Evolutionary conservation across 164 flowering plant genomes (phyloP).

Genomic region (Aristolochia contorta): DNA sequence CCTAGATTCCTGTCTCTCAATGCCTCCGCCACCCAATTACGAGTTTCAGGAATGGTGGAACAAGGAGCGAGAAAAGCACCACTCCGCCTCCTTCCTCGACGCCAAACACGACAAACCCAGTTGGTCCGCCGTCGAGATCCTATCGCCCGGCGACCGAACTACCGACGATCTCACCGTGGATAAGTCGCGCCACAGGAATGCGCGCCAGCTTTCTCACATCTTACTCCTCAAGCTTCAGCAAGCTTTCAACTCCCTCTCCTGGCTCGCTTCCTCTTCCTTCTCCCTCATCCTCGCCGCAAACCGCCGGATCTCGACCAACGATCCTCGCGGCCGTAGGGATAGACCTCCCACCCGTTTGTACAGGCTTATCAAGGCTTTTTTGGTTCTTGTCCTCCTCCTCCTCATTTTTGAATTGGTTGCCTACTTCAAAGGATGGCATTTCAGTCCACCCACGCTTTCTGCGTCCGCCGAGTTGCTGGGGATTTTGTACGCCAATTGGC

Average conservation of each 20-base stretch:
- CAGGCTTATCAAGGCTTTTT: conserved; percentile 38
- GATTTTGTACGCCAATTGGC: conserved; percentile 62
- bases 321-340: conserved; percentile 10
- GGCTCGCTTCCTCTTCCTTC: conserved; percentile 24
- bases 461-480: conserved; percentile 32
- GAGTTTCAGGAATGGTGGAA: conserved; percentile 98
- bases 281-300: conserved; percentile 46
- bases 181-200: conserved; percentile 36
- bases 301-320: conserved; percentile 36
- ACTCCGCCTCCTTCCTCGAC: conserved; percentile 8
- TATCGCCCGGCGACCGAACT: conserved; percentile 10
- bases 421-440: conserved; percentile 90
- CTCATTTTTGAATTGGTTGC: conserved; percentile 66
- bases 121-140: conserved; percentile 32
- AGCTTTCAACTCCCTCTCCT: conserved; percentile 30
- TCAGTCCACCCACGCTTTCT: conserved; percentile 45
- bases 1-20: not conserved
- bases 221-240: conserved; percentile 50
- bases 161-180: conserved; percentile 22
- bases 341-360: conserved; percentile 40
- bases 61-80: conserved; percentile 38
- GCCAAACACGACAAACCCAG: conserved; percentile 16
- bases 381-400: conserved; percentile 33
- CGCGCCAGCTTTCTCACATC: conserved; percentile 65
- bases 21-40: conserved; percentile 47